These are phyloP conservation scores for Penicillium diatomitis DNA, from an alignment of 495 filamentous ascomycete genomes.

Conservation along the genomic window DNA sequence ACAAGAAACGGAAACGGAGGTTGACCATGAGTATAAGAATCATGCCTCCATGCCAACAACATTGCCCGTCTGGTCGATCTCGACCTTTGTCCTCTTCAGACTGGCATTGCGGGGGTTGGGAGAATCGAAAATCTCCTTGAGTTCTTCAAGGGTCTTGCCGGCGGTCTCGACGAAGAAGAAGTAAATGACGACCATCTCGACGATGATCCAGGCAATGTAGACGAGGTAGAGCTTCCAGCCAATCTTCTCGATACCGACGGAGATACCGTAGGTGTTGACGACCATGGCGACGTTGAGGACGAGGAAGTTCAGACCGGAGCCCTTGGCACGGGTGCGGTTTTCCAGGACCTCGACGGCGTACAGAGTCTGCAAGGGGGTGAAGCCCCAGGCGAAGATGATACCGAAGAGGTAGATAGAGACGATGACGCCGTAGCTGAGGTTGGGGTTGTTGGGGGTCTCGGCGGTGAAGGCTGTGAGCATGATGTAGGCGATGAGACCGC, in stretches of 20 bases:
- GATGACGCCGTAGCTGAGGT: slow-evolving; percentile 39
- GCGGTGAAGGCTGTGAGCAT: background rate
- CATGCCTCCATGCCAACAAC: background rate
- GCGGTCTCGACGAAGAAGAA: slow-evolving; percentile 60
- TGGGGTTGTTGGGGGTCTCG: background rate
- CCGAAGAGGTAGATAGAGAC: slow-evolving; percentile 59
- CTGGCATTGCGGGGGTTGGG: slow-evolving; percentile 45
- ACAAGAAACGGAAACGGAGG: no score
- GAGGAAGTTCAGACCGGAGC: slow-evolving; percentile 46
- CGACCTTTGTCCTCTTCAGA: slow-evolving; percentile 1
- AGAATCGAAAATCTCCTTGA: slow-evolving; percentile 54
- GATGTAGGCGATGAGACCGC: background rate
- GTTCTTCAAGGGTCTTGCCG: slow-evolving; percentile 56
- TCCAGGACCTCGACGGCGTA: slow-evolving; percentile 57
- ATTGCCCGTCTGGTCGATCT: background rate
- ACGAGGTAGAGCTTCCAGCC: slow-evolving; percentile 60
- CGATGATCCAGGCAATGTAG: slow-evolving; percentile 49
- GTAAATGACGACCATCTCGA: slow-evolving; percentile 46
- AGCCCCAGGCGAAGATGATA: slow-evolving; percentile 50
- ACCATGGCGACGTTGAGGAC: slow-evolving; percentile 37
- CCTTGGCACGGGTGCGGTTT: slow-evolving; percentile 53
- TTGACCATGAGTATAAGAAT: background rate
- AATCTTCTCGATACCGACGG: slow-evolving; percentile 50
- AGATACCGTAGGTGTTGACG: slow-evolving; percentile 48
- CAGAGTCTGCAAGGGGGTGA: slow-evolving; percentile 56